Base-by-base conservation (phyloP, 2,329 filamentous ascomycete species). In the Beauveria varroae region DNA sequence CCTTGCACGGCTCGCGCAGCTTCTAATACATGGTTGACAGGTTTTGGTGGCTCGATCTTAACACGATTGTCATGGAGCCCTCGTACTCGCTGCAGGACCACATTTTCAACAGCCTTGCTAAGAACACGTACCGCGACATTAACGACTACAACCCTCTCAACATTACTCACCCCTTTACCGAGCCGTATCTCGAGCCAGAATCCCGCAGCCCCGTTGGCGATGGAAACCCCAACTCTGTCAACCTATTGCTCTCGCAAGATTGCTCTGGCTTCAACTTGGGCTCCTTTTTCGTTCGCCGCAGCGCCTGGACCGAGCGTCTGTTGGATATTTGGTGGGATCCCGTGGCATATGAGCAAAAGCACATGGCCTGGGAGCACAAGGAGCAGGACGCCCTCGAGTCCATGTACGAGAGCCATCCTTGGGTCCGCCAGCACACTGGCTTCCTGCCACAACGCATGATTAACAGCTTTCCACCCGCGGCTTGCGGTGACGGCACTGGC, bases 301-400 rank as follows among this genome's bases (percentile, higher is more conserved):
- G 90, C 69, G 80, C 86, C 28, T 99, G 93, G 91, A 91, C 93
- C 0, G 93, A 98, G 69, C 88, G 91, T 5, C 78, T 99, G 20
- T 83, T 99, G 41, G 95, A 99, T 70, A 83, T 96, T 57, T 99
- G 95, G 95, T 99, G 95, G 95, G 95, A 99, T 70, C 95, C 95
- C 0, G 93, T 98, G 34, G 86, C 89, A 62, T 99, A 99, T 74
- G 95, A 99, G 76, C 95, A 99, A 76, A 96, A 92, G 72, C 95
- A 99, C 74, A 97, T 97, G 93, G 85, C 95, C 64, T 99, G 95
- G 95, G 93, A 95, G 70, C 95, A 99, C 79, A 98, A 98, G 73
- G 95, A 99, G 74, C 95, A 99, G 76, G 93, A 98, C 71, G 91
- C 93, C 1, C 78, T 99, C 47, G 93, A 97, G 76, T 89, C 96